A percentile compares a stretch with the other conserved stretches of the same genome.
phyloP scores from a whole-genome alignment of 805 yeast species.

The Teunomyces pallodes region DNA sequence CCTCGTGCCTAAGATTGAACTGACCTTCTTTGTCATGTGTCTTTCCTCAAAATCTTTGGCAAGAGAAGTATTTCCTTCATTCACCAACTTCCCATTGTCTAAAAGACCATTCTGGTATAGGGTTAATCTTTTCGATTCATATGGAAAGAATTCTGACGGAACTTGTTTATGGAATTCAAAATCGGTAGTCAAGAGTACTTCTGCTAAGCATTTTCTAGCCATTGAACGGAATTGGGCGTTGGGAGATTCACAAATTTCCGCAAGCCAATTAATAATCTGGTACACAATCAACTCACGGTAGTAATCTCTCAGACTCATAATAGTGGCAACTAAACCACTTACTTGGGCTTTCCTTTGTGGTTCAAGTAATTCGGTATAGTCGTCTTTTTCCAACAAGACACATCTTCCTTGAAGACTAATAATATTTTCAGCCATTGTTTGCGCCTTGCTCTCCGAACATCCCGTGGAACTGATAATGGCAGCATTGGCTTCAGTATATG shows the following conservation, averaged over 20 bases:
- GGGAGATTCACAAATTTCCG: conserved; percentile 29
- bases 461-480: conserved; percentile 41
- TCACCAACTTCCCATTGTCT: conserved; percentile 24
- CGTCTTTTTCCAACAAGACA: conserved; percentile 35
- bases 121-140: conserved; percentile 7
- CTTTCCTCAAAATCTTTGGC: conserved; percentile 5
- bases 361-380: conserved; percentile 21
- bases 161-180: conserved; percentile 31
- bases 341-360: conserved; percentile 40
- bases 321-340: conserved; percentile 55
- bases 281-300: conserved; percentile 47
- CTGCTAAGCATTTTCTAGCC: conserved; percentile 43
- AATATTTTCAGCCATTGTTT: conserved; percentile 41
- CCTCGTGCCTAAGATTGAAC: neutral
- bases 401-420: conserved; percentile 49
- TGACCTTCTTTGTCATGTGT: neutral
- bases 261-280: conserved; percentile 51
- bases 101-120: conserved; percentile 34
- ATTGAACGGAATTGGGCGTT: conserved; percentile 21
- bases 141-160: conserved; percentile 22
- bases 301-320: conserved; percentile 50
- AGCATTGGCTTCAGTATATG: conserved; percentile 51
- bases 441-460: conserved; percentile 23
- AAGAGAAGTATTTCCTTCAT: conserved; percentile 19
- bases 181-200: conserved; percentile 37